A percentile compares a stretch with the other conserved stretches of the same genome.
Evolutionary conservation across 768 basidiomycete species (phyloP).

Genomic region (Collybia nuda): DNA sequence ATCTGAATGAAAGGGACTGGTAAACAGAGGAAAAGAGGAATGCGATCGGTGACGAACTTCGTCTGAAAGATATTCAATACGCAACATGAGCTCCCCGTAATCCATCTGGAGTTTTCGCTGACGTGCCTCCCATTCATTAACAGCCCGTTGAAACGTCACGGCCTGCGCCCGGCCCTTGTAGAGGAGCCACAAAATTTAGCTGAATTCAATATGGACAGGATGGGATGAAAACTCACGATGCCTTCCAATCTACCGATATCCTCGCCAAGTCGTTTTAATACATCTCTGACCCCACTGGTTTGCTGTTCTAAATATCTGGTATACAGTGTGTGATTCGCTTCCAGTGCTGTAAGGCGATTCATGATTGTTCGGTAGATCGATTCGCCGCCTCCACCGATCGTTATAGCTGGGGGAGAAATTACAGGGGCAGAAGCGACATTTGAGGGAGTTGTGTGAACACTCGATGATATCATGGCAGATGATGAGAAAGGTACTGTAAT

Average conservation of each 20-base stretch:
- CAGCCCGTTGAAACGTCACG: slow-evolving; percentile 59
- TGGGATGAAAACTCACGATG: slow-evolving; percentile 46
- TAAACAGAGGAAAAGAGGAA: neutral
- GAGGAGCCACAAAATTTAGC: neutral
- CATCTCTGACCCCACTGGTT: slow-evolving; percentile 68
- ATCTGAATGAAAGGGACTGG: slow-evolving; percentile 45
- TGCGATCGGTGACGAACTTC: slow-evolving; percentile 55
- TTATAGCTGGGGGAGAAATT: slow-evolving; percentile 17
- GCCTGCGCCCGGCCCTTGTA: slow-evolving; percentile 69
- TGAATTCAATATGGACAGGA: neutral
- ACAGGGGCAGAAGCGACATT: slow-evolving; percentile 8
- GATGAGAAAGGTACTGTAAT: too few species aligned
- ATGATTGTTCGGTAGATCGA: slow-evolving; percentile 97
- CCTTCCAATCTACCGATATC: slow-evolving; percentile 79
- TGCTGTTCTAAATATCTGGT: slow-evolving; percentile 90
- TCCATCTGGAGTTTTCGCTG: slow-evolving; percentile 67
- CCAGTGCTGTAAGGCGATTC: slow-evolving; percentile 84
- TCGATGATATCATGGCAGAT: slow-evolving; percentile 4
- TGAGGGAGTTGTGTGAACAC: slow-evolving; percentile 1
- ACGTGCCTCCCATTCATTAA: slow-evolving; percentile 71
- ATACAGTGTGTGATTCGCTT: slow-evolving; percentile 85
- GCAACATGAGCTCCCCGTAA: slow-evolving; percentile 62
- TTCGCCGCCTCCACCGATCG: slow-evolving; percentile 56
- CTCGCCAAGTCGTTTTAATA: slow-evolving; percentile 72
- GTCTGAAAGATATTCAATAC: slow-evolving; percentile 73